phyloP scores from a whole-genome alignment of 768 basidiomycete species.

The Chalciporus piperatus region DNA sequence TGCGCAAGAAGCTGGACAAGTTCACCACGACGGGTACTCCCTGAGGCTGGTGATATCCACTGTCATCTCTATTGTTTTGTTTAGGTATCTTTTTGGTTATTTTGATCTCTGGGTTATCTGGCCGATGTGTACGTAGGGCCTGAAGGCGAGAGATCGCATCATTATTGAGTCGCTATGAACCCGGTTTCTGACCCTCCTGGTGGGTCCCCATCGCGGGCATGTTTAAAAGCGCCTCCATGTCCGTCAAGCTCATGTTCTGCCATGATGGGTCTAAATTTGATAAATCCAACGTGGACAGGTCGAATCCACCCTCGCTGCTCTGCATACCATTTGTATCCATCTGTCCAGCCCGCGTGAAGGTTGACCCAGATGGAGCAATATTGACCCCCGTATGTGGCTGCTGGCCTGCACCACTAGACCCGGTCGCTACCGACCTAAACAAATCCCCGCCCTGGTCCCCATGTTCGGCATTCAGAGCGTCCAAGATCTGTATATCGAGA shows the following conservation, averaged over 20 bases:
- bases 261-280: conserved; percentile 42
- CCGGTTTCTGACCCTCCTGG: conserved; percentile 24
- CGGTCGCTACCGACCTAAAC: conserved; percentile 29
- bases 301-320: conserved; percentile 38
- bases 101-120: conserved; percentile 1
- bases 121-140: neutral
- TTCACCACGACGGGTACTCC: conserved; percentile 32
- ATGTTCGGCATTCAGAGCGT: conserved; percentile 25
- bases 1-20: conserved; percentile 67
- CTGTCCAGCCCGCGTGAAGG: conserved; percentile 32
- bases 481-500: conserved; percentile 38
- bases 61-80: neutral
- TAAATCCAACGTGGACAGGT: conserved; percentile 47
- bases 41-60: neutral
- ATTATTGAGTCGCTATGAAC: conserved; percentile 11
- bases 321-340: conserved; percentile 16
- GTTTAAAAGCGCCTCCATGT: conserved; percentile 54
- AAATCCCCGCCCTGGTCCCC: conserved; percentile 15
- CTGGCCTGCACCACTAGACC: conserved; percentile 14
- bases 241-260: conserved; percentile 45
- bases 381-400: conserved; percentile 17
- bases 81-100: conserved; percentile 2
- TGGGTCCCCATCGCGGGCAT: conserved; percentile 34
- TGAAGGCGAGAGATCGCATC: neutral
- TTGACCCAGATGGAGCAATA: conserved; percentile 36